These are phyloP conservation scores for Gaertneriomyces sp. DNA, from an alignment of 192 early-diverging fungal genomes.

Conservation along the genomic window DNA sequence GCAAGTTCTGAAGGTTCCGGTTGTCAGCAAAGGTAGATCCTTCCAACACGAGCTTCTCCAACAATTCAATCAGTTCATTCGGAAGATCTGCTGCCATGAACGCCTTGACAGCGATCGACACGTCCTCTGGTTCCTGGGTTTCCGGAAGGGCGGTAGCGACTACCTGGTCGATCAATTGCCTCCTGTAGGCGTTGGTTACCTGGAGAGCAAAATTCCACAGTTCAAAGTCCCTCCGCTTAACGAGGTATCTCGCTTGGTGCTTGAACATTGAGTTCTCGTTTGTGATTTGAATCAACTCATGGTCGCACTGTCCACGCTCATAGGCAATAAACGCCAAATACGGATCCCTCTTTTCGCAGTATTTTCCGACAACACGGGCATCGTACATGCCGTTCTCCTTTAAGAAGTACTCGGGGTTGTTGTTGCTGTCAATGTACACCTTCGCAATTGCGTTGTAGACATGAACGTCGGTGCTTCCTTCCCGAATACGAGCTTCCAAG, in stretches of 20 bases:
- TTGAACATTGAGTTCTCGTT: conserved; percentile 99
- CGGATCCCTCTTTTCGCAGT: conserved; percentile 98
- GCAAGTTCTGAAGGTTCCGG: conserved; percentile 93
- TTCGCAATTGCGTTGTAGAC: conserved; percentile 97
- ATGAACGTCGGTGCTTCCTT: conserved; percentile 83
- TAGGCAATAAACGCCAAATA: conserved; percentile 93
- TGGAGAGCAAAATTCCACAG: conserved; percentile 85
- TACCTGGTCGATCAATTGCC: conserved; percentile 91
- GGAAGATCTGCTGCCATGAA: conserved; percentile 97
- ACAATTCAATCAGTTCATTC: conserved; percentile 92
- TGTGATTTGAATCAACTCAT: conserved; percentile 91
- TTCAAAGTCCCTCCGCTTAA: conserved; percentile 76
- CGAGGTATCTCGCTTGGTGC: conserved; percentile 95
- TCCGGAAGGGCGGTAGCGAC: conserved; percentile 90
- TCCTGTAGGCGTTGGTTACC: conserved; percentile 74
- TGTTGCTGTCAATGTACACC: conserved; percentile 99
- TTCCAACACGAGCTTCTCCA: conserved; percentile 96
- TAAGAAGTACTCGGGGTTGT: conserved; percentile 94
- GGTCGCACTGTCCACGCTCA: conserved; percentile 90
- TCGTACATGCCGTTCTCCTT: conserved; percentile 82
- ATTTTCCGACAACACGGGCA: conserved; percentile 88
- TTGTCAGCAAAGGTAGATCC: conserved; percentile 90
- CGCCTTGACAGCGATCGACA: conserved; percentile 95
- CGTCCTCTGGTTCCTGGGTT: conserved; percentile 94
- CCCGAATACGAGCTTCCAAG: conserved; percentile 85